Evolutionary conservation across 345 rosid genomes (phyloP).

Genomic region (Physaria fendleri): DNA sequence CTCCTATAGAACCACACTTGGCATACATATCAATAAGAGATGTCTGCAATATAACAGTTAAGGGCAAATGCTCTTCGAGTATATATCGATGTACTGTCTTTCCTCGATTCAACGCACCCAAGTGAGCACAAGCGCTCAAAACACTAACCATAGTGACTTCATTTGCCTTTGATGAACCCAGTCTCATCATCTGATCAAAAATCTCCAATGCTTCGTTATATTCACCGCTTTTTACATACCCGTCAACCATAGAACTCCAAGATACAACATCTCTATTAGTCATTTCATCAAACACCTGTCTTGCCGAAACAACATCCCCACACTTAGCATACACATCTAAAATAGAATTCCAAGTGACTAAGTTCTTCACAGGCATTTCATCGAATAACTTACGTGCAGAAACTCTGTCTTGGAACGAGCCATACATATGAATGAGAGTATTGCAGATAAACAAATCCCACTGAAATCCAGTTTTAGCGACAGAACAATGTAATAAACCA

Average conservation of each 20-base stretch:
- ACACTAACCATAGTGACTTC: constrained; percentile 91
- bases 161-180: constrained; percentile 48
- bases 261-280: constrained; percentile 63
- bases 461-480: constrained; percentile 45
- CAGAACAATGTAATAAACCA: constrained; percentile 36
- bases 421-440: constrained; percentile 64
- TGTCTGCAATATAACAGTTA: constrained; percentile 53
- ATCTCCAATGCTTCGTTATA: constrained; percentile 52
- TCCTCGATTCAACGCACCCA: constrained; percentile 66
- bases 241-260: constrained; percentile 85
- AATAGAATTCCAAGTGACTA: constrained; percentile 79
- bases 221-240: constrained; percentile 59
- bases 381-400: constrained; percentile 63
- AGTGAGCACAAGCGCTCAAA: constrained; percentile 77
- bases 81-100: constrained; percentile 51
- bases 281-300: constrained; percentile 56
- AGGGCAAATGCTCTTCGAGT: constrained; percentile 38
- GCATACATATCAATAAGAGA: constrained; percentile 91
- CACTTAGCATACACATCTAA: constrained; percentile 72
- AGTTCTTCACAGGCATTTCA: constrained; percentile 47
- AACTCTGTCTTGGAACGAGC: constrained; percentile 40
- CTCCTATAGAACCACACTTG: constrained; percentile 72
- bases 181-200: constrained; percentile 47
- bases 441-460: constrained; percentile 54
- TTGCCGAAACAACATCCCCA: constrained; percentile 47